phyloP scores from a whole-genome alignment of 2,329 filamentous ascomycete genomes.

The Fonsecaea pedrosoi region DNA sequence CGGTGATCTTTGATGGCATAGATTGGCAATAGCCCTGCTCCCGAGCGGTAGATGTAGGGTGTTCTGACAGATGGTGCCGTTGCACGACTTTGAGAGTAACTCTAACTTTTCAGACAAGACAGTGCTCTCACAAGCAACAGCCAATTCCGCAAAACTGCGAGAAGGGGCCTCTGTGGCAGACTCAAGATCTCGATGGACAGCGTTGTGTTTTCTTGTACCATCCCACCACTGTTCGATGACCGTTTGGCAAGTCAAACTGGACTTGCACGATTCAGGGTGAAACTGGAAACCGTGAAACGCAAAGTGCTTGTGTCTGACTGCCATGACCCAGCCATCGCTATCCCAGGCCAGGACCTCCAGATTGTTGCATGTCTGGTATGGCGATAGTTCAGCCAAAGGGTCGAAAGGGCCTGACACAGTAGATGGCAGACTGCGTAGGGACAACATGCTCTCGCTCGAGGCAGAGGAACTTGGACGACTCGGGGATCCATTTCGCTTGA shows the following conservation, averaged over 20 bases:
- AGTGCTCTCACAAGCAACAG: neutral
- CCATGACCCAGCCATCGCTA: conserved; percentile 72
- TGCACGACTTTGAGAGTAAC: conserved; percentile 7
- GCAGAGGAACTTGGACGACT: conserved; percentile 32
- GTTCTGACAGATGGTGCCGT: conserved; percentile 1
- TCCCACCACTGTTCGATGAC: conserved; percentile 79
- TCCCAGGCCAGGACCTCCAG: conserved; percentile 68
- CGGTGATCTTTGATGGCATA: conserved; percentile 25
- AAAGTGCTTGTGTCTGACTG: conserved; percentile 67
- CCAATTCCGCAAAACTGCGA: neutral
- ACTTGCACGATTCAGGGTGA: conserved; percentile 89
- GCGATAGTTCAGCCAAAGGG: conserved; percentile 45
- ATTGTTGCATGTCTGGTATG: conserved; percentile 41
- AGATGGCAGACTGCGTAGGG: conserved; percentile 30
- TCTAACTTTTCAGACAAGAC: conserved; percentile 7
- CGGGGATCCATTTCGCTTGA: conserved; percentile 6
- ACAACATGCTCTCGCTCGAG: conserved; percentile 28
- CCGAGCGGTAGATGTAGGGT: conserved; percentile 25
- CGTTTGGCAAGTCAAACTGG: conserved; percentile 64
- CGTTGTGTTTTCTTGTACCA: conserved; percentile 68
- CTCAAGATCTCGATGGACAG: neutral
- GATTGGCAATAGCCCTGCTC: conserved; percentile 36
- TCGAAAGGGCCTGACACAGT: conserved; percentile 10
- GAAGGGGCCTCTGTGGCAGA: neutral
- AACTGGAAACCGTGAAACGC: conserved; percentile 91